Base-by-base conservation (phyloP, 371 early-diverging fungal species). In the Mortierella sp. region DNA sequence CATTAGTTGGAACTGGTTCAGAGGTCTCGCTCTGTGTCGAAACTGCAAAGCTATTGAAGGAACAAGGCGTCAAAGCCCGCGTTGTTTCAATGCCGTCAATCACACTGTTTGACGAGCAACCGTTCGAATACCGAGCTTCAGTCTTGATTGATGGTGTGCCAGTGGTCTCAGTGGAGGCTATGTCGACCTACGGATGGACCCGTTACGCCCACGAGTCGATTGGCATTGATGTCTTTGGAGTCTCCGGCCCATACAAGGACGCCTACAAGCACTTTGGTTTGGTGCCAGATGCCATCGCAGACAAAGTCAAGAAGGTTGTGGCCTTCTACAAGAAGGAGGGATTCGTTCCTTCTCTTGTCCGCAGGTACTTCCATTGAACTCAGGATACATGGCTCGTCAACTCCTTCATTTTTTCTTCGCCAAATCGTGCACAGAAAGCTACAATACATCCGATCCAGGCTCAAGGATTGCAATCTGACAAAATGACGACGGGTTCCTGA, bases 1-100 rank as follows among this genome's bases (percentile, higher is more conserved):
- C 90, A 42, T 82, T 99, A 27, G 86, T 94, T 12, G 96, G 92
- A 41, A 97, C 99, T 19, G 99, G 99, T 47, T 96, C 99, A 19
- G 99, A 99, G 83, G 93, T 96, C 7, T 88, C 89, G 54, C 86
- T 99, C 49, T 90, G 91, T 58, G 90, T 97, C 23, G 94, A 95
- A 38, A 87, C 96, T 13, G 94, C 95, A 55, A 86, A 92, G 67
- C 64, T 82, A 45, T 83, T 98, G 31, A 81, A 84, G 31, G 79
- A 86, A 56, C 64, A 67, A 0, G 80, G 89, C 24, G 73, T 90
- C 71, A 74, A 80, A 61, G 88, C 92, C 28, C 93, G 95, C 61
- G 90, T 99, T 41, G 97, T 99, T 38, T 99, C 99, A 41, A 90
- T 99, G 87, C 96, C 98, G 23, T 99, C 95, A 68, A 86, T 90